Evolutionary conservation across 208 protist genomes (phyloP).

Genomic region (Trypanosoma cruzi): DNA sequence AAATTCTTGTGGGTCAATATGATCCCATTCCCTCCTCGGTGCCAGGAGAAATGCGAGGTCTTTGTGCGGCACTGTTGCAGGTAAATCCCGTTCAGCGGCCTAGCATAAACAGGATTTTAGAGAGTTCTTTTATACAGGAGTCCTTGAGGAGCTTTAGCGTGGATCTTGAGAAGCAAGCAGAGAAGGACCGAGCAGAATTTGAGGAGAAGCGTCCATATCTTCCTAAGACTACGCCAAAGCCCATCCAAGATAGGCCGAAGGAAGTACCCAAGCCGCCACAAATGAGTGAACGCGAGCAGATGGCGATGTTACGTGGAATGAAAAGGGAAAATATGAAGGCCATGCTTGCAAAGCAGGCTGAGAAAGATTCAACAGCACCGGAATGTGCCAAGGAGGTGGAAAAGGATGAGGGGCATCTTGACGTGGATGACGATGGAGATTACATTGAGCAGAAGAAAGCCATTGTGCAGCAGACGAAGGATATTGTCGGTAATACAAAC

Average conservation of each 20-base stretch:
- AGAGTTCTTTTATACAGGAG: slow-evolving; percentile 84
- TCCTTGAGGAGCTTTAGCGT: slow-evolving; percentile 78
- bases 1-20: slow-evolving; percentile 88
- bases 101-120: slow-evolving; percentile 90
- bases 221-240: slow-evolving; percentile 16
- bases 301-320: slow-evolving; percentile 91
- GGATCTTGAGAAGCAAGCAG: slow-evolving; percentile 83
- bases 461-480: slow-evolving; percentile 74
- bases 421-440: slow-evolving; percentile 84
- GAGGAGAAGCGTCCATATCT: slow-evolving; percentile 33
- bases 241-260: slow-evolving; percentile 26
- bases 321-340: slow-evolving; percentile 81
- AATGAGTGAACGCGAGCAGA: slow-evolving; percentile 84
- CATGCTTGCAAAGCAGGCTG: slow-evolving; percentile 76
- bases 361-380: slow-evolving; percentile 20
- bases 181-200: slow-evolving; percentile 81
- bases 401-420: slow-evolving; percentile 35
- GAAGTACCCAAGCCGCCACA: slow-evolving; percentile 34
- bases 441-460: slow-evolving; percentile 86
- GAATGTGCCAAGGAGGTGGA: slow-evolving; percentile 16
- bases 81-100: slow-evolving; percentile 80
- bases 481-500: slow-evolving; percentile 75
- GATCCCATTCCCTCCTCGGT: slow-evolving; percentile 82
- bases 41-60: slow-evolving; percentile 74
- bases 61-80: slow-evolving; percentile 84